Percentiles rank a stretch among this genome's conserved stretches.
phyloP scores from a whole-genome alignment of 2,329 filamentous ascomycete species.

The Ceratocystis colombiana region DNA sequence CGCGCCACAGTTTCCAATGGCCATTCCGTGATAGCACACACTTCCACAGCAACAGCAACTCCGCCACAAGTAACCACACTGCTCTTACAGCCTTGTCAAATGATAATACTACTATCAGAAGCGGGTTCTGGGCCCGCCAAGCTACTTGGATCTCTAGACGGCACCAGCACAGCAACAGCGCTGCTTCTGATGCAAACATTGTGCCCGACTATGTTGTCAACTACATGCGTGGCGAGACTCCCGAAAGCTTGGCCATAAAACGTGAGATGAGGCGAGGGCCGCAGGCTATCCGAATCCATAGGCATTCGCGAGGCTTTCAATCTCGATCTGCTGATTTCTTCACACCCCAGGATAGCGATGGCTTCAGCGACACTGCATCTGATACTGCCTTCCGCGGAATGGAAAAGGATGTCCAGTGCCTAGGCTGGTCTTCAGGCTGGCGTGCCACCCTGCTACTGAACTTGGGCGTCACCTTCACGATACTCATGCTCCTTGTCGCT shows the following conservation, averaged over 20 bases:
- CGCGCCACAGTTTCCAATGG: conserved; percentile 25
- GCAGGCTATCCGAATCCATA: conserved; percentile 21
- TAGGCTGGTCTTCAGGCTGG: conserved; percentile 38
- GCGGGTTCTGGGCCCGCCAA: conserved; percentile 23
- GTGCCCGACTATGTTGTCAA: conserved; percentile 48
- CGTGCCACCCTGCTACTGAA: conserved; percentile 40
- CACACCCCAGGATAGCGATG: conserved; percentile 26
- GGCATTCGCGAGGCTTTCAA: conserved; percentile 27
- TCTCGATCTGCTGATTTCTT: conserved; percentile 34
- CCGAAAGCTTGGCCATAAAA: conserved; percentile 42
- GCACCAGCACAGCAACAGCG: conserved; percentile 28
- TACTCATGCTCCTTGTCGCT: conserved; percentile 30
- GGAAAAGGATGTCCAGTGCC: conserved; percentile 23
- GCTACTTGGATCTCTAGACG: conserved; percentile 17
- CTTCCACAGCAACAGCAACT: conserved; percentile 16
- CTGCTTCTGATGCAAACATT: conserved; percentile 36
- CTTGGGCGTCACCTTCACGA: conserved; percentile 18
- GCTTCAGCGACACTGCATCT: conserved; percentile 8
- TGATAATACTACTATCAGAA: conserved; percentile 18
- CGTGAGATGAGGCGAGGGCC: conserved; percentile 32
- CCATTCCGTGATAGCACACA: conserved; percentile 26
- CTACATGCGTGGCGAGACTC: conserved; percentile 47
- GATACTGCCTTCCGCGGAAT: conserved; percentile 9
- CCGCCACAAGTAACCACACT: conserved; percentile 22
- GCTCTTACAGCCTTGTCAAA: conserved; percentile 10